Conservation (phyloP, 192 early-diverging fungal genomes). For the Backusella mclennaniae region DNA sequence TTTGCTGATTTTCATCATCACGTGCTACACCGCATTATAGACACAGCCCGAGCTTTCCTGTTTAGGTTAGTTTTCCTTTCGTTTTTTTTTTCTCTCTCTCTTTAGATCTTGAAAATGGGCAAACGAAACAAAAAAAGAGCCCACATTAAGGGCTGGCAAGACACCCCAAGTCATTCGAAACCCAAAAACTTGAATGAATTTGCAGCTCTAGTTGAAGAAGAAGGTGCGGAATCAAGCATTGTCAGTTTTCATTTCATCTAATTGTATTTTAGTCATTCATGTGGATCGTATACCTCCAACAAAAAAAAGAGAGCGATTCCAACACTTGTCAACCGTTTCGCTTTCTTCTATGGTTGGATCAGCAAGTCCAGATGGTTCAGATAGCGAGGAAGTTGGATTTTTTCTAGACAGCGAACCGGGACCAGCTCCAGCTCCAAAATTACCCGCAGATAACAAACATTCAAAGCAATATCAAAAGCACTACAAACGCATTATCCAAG, state of each 20-base stretch:
- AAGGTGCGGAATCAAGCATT: neutral
- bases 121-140: neutral
- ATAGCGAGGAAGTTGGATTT: neutral
- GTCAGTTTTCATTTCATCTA: neutral
- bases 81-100: neutral
- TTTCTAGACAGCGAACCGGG: neutral
- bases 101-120: neutral
- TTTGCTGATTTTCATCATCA: too few relatives aligned
- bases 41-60: neutral
- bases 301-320: neutral
- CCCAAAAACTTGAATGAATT: neutral
- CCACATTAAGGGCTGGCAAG: neutral
- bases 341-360: neutral
- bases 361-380: neutral
- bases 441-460: neutral
- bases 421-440: neutral
- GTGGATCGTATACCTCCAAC: neutral
- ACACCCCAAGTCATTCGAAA: neutral
- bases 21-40: too few relatives aligned
- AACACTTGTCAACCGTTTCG: neutral
- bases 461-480: neutral
- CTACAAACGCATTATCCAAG: neutral
- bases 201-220: conserved; percentile 2
- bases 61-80: neutral
- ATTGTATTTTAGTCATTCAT: neutral